Conservation (phyloP, 2,329 filamentous ascomycete species). For the Claviceps digitariae region DNA sequence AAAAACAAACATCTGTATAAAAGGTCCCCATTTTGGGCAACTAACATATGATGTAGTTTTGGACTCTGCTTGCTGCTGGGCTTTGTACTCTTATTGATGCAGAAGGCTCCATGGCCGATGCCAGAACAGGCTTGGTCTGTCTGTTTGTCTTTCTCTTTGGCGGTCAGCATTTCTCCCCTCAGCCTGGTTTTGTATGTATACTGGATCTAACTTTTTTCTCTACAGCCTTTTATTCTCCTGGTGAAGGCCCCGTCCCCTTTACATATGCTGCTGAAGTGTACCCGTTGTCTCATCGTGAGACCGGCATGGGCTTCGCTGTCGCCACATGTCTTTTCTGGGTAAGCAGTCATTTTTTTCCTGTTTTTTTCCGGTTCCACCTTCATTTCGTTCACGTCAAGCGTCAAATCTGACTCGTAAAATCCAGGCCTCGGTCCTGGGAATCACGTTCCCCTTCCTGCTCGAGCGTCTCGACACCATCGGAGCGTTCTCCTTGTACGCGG, state of each 20-base stretch:
- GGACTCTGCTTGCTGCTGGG: constrained; percentile 36
- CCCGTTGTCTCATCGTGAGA: constrained; percentile 48
- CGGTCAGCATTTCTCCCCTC: constrained; percentile 11
- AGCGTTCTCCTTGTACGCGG: constrained; percentile 38
- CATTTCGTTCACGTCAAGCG: not conserved
- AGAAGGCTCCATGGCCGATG: constrained; percentile 17
- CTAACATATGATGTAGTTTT: constrained; percentile 15
- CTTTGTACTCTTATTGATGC: constrained; percentile 23
- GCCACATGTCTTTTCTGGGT: constrained; percentile 43
- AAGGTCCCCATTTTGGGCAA: not conserved
- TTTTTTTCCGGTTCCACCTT: not conserved
- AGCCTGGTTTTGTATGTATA: too few species aligned
- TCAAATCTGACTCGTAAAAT: not conserved
- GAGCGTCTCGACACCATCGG: constrained; percentile 19
- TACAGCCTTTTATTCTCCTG: constrained; percentile 46
- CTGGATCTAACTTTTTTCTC: not conserved
- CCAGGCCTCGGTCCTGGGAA: constrained; percentile 30
- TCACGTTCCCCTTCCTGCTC: constrained; percentile 38
- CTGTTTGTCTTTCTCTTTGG: constrained; percentile 53
- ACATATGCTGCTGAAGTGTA: constrained; percentile 51
- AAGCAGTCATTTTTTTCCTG: not conserved
- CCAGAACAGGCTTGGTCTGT: constrained; percentile 40
- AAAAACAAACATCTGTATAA: not conserved
- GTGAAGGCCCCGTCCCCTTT: constrained; percentile 50
- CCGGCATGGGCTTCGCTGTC: constrained; percentile 51